phyloP scores from a whole-genome alignment of 306 rosid species.

The Hylodesmum podocarpum region DNA sequence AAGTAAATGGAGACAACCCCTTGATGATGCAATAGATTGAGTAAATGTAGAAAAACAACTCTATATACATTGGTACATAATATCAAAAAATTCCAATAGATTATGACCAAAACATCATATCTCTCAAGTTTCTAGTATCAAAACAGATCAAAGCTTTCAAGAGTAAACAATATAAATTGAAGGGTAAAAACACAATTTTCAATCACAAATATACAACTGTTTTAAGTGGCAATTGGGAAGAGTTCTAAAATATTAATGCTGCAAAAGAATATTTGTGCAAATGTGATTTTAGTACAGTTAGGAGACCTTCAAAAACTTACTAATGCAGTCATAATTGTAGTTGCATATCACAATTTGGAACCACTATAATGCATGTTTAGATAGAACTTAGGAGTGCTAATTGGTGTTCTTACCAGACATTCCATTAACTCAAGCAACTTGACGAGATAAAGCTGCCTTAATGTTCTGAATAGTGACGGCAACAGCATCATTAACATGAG shows the following conservation, averaged over 20 bases:
- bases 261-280: neutral
- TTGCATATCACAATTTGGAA: neutral
- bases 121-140: neutral
- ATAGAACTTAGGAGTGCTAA: neutral
- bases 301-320: neutral
- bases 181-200: too few relatives aligned
- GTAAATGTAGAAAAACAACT: too few relatives aligned
- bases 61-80: neutral
- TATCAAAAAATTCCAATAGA: neutral
- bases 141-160: neutral
- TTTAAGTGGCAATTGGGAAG: too few relatives aligned
- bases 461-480: slow-evolving; percentile 98
- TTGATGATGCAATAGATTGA: too few relatives aligned
- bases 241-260: neutral
- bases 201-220: too few relatives aligned
- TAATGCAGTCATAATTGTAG: too few relatives aligned
- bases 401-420: slow-evolving; percentile 28
- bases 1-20: too few relatives aligned
- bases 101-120: neutral
- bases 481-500: slow-evolving; percentile 91
- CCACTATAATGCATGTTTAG: too few relatives aligned
- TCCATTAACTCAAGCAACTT: slow-evolving; percentile 50
- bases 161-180: neutral
- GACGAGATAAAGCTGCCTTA: slow-evolving; percentile 79
- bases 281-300: neutral